These are phyloP conservation scores for Hansenula sp. DNA, from an alignment of 1,139 yeast species.

Conservation along the genomic window DNA sequence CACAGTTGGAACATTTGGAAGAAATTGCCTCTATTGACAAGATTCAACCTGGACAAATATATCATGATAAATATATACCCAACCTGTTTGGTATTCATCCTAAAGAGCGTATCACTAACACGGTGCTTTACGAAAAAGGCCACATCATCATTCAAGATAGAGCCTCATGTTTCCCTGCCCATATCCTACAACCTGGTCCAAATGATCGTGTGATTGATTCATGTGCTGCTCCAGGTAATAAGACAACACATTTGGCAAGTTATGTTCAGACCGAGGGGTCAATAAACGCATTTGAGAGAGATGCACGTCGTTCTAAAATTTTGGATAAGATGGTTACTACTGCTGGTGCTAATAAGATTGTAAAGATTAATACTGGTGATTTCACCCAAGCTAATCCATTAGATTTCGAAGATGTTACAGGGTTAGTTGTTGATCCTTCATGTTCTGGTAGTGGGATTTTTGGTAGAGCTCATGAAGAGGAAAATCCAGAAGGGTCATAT, in stretches of 20 bases:
- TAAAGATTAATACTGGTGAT: constrained; percentile 76
- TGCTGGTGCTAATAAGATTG: constrained; percentile 67
- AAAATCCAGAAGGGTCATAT: constrained; percentile 36
- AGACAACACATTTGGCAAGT: constrained; percentile 89
- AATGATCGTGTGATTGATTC: constrained; percentile 75
- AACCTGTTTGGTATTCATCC: constrained; percentile 82
- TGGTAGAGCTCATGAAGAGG: constrained; percentile 57
- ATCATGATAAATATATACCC: constrained; percentile 68
- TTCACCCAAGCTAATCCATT: constrained; percentile 66
- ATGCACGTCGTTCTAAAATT: constrained; percentile 65
- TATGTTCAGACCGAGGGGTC: constrained; percentile 29
- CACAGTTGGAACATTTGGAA: constrained; percentile 43
- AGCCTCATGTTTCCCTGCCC: constrained; percentile 95
- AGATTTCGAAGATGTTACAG: constrained; percentile 65
- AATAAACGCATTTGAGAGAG: constrained; percentile 86
- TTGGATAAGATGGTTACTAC: constrained; percentile 71
- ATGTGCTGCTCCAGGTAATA: constrained; percentile 98
- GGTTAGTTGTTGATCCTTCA: constrained; percentile 90
- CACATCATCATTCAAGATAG: constrained; percentile 88
- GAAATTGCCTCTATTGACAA: constrained; percentile 45
- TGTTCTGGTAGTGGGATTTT: constrained; percentile 98
- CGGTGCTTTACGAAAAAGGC: constrained; percentile 69
- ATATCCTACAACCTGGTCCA: constrained; percentile 58
- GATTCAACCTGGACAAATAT: constrained; percentile 55
- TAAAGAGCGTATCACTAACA: constrained; percentile 57